These are phyloP conservation scores for Fusarium anguioides DNA, from an alignment of 2,329 filamentous ascomycete species.

Conservation along the genomic window DNA sequence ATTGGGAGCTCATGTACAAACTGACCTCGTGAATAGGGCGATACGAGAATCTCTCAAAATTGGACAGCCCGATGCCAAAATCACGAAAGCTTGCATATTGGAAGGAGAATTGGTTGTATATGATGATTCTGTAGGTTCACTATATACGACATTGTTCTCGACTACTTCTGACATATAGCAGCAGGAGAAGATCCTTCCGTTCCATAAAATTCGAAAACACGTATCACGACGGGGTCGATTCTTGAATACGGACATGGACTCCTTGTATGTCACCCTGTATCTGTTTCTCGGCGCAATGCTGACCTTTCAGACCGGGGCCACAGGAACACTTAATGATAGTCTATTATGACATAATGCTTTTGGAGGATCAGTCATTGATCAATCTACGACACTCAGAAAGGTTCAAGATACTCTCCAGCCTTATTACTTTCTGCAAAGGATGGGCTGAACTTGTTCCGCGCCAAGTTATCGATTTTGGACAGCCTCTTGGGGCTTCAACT, in stretches of 20 bases:
- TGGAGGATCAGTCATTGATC: conserved; percentile 65
- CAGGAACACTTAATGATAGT: conserved; percentile 71
- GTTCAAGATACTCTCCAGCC: conserved; percentile 66
- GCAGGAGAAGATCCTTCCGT: conserved; percentile 74
- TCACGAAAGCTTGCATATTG: conserved; percentile 77
- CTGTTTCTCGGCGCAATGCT: conserved; percentile 20
- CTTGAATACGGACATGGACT: conserved; percentile 76
- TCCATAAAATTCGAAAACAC: conserved; percentile 86
- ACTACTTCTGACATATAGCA: conserved; percentile 42
- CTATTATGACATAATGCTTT: conserved; percentile 67
- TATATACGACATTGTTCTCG: background rate
- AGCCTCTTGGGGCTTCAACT: conserved; percentile 59
- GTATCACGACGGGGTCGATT: conserved; percentile 77
- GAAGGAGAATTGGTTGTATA: conserved; percentile 87
- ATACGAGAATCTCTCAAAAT: conserved; percentile 75
- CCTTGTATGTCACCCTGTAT: conserved; percentile 60
- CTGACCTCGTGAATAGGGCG: conserved; percentile 51
- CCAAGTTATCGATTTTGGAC: conserved; percentile 73
- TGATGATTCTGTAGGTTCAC: conserved; percentile 65
- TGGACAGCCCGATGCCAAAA: conserved; percentile 64
- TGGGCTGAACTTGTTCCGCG: conserved; percentile 74
- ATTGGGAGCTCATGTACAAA: background rate
- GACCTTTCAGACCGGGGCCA: conserved; percentile 55
- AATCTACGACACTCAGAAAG: conserved; percentile 66
- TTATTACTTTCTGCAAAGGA: conserved; percentile 66